These are phyloP conservation scores for Carnegiea gigantea DNA, from an alignment of 179 eudicot genomes.

Conservation along the genomic window DNA sequence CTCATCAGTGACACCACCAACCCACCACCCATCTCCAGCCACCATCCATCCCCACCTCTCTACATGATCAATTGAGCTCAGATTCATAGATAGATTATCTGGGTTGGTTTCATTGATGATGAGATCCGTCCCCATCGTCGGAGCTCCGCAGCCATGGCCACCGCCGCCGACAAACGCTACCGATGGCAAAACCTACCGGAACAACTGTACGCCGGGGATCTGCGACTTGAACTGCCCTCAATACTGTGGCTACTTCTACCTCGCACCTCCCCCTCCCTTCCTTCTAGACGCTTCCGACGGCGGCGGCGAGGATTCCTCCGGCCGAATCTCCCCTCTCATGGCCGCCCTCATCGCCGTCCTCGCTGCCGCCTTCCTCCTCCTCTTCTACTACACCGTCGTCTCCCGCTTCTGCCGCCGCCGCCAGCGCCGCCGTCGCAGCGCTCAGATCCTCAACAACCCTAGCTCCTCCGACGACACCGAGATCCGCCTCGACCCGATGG, in stretches of 20 bases:
- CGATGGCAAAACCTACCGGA: slow-evolving; percentile 4
- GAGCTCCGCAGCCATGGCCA: slow-evolving; percentile 43
- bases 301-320: slow-evolving; percentile 7
- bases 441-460: neutral
- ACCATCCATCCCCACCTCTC: slow-evolving; percentile 6
- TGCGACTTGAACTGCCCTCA: slow-evolving; percentile 63
- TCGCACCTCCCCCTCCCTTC: slow-evolving; percentile 45
- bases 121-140: slow-evolving; percentile 20
- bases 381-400: slow-evolving; percentile 68
- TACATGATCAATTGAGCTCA: neutral
- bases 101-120: neutral
- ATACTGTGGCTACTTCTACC: slow-evolving; percentile 46
- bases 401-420: slow-evolving; percentile 48
- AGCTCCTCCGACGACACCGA: neutral
- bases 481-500: slow-evolving; percentile 27
- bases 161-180: neutral
- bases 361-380: slow-evolving; percentile 62
- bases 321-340: slow-evolving; percentile 61
- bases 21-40: neutral
- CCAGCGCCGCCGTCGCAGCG: neutral
- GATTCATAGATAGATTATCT: too few species aligned
- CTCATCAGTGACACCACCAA: neutral
- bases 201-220: slow-evolving; percentile 41
- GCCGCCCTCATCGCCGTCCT: slow-evolving; percentile 61
- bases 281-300: neutral